Base-by-base conservation (phyloP, 345 rosid species). In the Eucalyptus marginata region DNA sequence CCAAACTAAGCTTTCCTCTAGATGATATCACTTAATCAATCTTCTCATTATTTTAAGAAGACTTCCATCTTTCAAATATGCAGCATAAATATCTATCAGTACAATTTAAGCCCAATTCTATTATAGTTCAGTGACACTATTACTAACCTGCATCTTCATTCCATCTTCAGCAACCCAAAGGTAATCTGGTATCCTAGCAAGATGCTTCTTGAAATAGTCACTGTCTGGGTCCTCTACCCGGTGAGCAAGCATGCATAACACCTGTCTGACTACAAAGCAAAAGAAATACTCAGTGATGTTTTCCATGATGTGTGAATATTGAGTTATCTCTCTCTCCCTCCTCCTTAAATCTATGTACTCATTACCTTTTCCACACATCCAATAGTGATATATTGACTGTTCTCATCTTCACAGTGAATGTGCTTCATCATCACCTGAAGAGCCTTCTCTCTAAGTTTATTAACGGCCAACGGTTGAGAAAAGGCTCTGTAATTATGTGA, bases 101-200 rank as follows among this genome's bases (percentile, higher is more conserved):
- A 16, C 24, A 16, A 0, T 15, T 66, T 15, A 15, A 66, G 40
- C 79, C 79, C 79, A 66, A n/a, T 68, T 68, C 44, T 68, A 40
- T 33, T 33, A 17, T 31, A 31, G 79, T 4, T 64, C 76, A 2
- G 40, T 64, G 76, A n/a, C 40, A 8, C 6, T 31, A 49, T 13
- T 20, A 22, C 79, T 46, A 33, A 94, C 94, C 93, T 93, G 95
- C 93, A 94, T 92, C 56, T 94, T 96, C 90, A 96, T 91, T 76
- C 98, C 98, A 87, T 95, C 98, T 89, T 95, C 97, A 8, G 90
- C 94, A 84, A 96, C 86, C 98, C 96, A 96, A 13, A 94, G 54
- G 89, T 90, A 96, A 89, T 96, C 97, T 4, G 93, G 80, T 46
- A 94, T 47, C 49, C 94, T 90, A 4, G 95, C 93, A 14, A 96